Evolutionary conservation across 2,329 filamentous ascomycete species (phyloP), one percentile per base, ranked within the genome.

Genomic region (Phaeoacremonium minimum): DNA sequence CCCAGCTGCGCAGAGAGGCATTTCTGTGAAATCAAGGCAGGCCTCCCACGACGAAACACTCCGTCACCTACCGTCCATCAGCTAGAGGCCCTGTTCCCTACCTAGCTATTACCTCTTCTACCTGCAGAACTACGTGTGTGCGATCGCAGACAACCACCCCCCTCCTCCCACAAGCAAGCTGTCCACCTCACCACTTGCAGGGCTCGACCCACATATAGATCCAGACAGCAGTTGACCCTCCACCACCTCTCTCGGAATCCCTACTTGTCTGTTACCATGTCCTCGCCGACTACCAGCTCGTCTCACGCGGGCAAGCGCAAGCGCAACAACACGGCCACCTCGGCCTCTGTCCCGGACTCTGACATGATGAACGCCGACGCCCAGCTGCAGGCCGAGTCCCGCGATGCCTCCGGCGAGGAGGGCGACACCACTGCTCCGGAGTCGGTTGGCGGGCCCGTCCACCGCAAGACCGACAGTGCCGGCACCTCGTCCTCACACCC

Each of bases 391-490:
- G 73, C 85, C 22, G 88, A 85, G 14, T 90, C 87, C 22, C 79
- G 85, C 56, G 87, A 94, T 66, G 86, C 85, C 42, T 91, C 87
- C 13, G 85, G 75, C 46, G 87, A 95, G 64, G 87, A 91, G 57
- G 82, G 78, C 51, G 82, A 85, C 51, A 86, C 87, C 47, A 82
- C 83, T 13, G 77, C 85, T 35, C 74, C 75, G 43, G 75, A 83
- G 56, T 72, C 71, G 30, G 64, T 61, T 36, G 67, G 68, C 42
- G 30, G 39, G 29, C 44, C 49, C 29, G 40, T 28, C 8, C 75
- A 78, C 58, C 75, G 76, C 56, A 81, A 81, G 58, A 63, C 69
- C 29, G 66, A 70, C 35, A 57, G 64, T 37, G 50, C 60, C 32
- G 61, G n/a, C 18, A 39, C 32, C 15, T 35, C 67, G 38, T 58